These are phyloP conservation scores for Colletotrichum somersetense DNA, from an alignment of 2,329 filamentous ascomycete genomes.

Conservation along the genomic window DNA sequence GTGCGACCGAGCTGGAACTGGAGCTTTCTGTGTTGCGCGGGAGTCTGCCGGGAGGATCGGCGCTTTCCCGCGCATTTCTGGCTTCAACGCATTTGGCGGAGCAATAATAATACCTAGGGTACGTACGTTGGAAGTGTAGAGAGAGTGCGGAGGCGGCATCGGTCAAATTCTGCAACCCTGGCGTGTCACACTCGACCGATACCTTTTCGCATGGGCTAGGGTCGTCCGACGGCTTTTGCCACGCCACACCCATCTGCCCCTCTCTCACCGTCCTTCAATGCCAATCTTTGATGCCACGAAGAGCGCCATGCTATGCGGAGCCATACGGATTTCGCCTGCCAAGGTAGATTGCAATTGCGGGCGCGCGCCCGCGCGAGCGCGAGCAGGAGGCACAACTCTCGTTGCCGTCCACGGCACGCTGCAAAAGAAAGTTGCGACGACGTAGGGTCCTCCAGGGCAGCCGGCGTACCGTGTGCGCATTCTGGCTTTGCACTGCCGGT, in stretches of 20 bases:
- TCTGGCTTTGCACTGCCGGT: slow-evolving; percentile 38
- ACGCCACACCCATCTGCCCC: slow-evolving; percentile 28
- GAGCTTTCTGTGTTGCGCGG: slow-evolving; percentile 31
- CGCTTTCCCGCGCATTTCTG: slow-evolving; percentile 33
- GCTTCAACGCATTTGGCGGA: slow-evolving; percentile 37
- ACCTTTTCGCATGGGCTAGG: slow-evolving; percentile 36
- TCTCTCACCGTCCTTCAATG: slow-evolving; percentile 12
- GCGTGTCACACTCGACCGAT: slow-evolving; percentile 39
- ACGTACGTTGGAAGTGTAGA: neutral
- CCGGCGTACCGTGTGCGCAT: slow-evolving; percentile 26
- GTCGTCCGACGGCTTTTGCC: slow-evolving; percentile 25
- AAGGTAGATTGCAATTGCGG: slow-evolving; percentile 4
- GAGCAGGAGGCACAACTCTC: neutral
- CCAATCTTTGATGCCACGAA: slow-evolving; percentile 2
- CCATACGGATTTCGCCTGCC: neutral
- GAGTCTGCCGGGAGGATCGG: slow-evolving; percentile 36
- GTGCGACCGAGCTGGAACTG: slow-evolving; percentile 23
- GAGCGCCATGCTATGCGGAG: neutral
- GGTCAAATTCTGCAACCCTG: slow-evolving; percentile 41
- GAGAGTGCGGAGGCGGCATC: slow-evolving; percentile 28
- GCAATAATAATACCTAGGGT: neutral
- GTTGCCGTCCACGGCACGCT: slow-evolving; percentile 22
- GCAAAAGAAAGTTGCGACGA: slow-evolving; percentile 36
- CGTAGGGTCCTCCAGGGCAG: slow-evolving; percentile 36
- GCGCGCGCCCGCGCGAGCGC: too few species aligned